Evolutionary conservation across 2,329 filamentous ascomycete species (phyloP).

Genomic region (Aureobasidium melanogenum): DNA sequence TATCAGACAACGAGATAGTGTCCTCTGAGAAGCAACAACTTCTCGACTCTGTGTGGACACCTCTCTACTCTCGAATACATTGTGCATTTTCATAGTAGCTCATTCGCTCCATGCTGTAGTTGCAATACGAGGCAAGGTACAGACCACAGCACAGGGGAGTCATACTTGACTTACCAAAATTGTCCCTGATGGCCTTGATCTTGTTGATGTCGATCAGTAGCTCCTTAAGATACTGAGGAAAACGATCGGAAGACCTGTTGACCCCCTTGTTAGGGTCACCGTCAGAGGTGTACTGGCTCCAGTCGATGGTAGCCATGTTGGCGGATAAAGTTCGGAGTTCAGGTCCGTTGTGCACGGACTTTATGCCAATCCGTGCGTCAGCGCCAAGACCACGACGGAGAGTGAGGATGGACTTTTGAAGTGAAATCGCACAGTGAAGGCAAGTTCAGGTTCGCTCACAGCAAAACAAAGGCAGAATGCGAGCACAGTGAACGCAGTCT

Average conservation of each 20-base stretch:
- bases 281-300: neutral
- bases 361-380: neutral
- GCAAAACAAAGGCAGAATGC: neutral
- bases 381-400: neutral
- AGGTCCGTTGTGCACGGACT: neutral
- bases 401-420: neutral
- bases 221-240: neutral
- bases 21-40: too few relatives aligned
- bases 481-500: neutral
- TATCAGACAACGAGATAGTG: too few relatives aligned
- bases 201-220: neutral
- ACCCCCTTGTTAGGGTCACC: neutral
- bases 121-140: too few relatives aligned
- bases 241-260: neutral
- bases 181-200: neutral
- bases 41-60: too few relatives aligned
- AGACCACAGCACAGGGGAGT: too few relatives aligned
- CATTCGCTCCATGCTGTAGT: too few relatives aligned
- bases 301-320: neutral
- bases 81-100: too few relatives aligned
- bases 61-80: too few relatives aligned
- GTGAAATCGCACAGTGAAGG: too few relatives aligned
- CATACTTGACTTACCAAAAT: neutral
- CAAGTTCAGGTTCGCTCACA: too few relatives aligned
- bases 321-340: neutral